Evolutionary conservation across 164 flowering plant genomes (phyloP).

Genomic region (Dillenia suffruticosa): DNA sequence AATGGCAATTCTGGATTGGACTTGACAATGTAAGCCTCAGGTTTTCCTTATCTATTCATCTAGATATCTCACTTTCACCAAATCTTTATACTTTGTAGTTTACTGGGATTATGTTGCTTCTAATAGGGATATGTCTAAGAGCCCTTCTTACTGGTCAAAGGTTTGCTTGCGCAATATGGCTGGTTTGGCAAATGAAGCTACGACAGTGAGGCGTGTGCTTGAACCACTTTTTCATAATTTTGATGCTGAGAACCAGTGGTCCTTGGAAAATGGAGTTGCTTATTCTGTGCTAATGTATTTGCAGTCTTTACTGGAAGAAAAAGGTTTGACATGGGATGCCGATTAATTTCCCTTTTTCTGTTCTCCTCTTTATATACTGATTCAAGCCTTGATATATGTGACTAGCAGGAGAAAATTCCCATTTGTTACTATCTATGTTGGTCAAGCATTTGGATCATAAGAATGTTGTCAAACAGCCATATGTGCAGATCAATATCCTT

Average conservation of each 20-base stretch:
- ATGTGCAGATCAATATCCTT: constrained; percentile 48
- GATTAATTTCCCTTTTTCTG: background rate
- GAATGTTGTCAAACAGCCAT: constrained; percentile 54
- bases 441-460: constrained; percentile 93
- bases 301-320: constrained; percentile 62
- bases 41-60: background rate
- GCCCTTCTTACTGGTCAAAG: constrained; percentile 79
- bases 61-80: background rate
- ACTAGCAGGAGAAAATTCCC: constrained; percentile 60
- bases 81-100: no score
- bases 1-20: constrained; percentile 28
- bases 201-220: constrained; percentile 77
- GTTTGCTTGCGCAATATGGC: constrained; percentile 79
- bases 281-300: constrained; percentile 51
- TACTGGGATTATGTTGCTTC: constrained; percentile 2
- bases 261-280: constrained; percentile 61
- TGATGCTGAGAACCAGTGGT: constrained; percentile 75
- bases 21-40: constrained; percentile 34
- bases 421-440: constrained; percentile 59
- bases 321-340: constrained; percentile 37
- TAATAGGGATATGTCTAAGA: constrained; percentile 52
- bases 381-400: background rate
- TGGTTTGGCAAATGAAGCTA: constrained; percentile 65
- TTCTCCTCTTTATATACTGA: background rate
- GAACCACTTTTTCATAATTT: constrained; percentile 74